These are phyloP conservation scores for Gliomastix tumulicola DNA, from an alignment of 2,329 filamentous ascomycete genomes.

Conservation along the genomic window DNA sequence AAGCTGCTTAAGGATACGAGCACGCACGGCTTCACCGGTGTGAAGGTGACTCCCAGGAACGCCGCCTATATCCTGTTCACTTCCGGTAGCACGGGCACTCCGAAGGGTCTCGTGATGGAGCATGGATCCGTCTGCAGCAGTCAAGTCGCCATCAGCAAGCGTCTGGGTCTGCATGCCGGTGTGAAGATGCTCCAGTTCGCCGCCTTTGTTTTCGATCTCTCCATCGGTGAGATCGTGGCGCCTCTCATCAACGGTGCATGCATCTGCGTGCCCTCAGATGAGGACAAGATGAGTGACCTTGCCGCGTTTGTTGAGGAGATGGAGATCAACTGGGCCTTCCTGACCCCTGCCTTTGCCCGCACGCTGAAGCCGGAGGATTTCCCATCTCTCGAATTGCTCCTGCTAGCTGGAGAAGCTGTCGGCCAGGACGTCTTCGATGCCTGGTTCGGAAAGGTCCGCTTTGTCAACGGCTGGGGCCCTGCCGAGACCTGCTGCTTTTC, in stretches of 20 bases:
- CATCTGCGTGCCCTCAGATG: constrained; percentile 36
- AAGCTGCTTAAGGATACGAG: not conserved
- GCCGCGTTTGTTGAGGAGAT: constrained; percentile 6
- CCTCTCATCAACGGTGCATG: constrained; percentile 28
- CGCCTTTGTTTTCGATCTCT: constrained; percentile 28
- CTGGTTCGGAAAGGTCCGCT: constrained; percentile 5
- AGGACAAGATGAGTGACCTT: constrained; percentile 28
- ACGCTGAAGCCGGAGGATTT: not conserved
- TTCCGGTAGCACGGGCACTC: constrained; percentile 13
- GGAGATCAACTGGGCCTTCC: constrained; percentile 9
- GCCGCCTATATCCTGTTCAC: constrained; percentile 13
- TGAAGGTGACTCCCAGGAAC: constrained; percentile 1
- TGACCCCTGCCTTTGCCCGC: constrained; percentile 6
- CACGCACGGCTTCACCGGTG: not conserved
- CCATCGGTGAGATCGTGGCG: constrained; percentile 26
- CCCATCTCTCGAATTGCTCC: constrained; percentile 1
- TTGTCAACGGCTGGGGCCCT: constrained; percentile 7
- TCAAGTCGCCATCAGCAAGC: constrained; percentile 7
- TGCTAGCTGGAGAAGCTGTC: constrained; percentile 6
- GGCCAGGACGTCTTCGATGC: constrained; percentile 5
- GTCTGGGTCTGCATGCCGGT: constrained; percentile 10
- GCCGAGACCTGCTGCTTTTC: constrained; percentile 6
- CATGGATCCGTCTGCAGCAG: constrained; percentile 11
- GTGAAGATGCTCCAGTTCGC: constrained; percentile 16
- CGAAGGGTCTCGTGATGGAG: constrained; percentile 13